Conservation (phyloP, 1,284 basidiomycete species). For the Cutaneotrichosporon sp. region DNA sequence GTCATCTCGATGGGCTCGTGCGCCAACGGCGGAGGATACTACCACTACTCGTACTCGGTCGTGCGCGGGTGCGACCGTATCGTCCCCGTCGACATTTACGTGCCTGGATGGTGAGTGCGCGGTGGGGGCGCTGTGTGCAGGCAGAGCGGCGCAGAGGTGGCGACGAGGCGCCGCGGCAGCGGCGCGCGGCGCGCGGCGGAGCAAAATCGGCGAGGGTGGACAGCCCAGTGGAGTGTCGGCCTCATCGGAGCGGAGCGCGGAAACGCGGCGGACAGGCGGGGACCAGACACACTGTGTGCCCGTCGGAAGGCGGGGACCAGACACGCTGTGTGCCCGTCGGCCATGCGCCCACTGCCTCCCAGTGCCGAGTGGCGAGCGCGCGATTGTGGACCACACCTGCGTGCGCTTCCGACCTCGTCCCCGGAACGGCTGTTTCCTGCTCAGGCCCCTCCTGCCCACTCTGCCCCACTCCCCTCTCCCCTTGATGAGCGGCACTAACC, state of each 20-base stretch:
- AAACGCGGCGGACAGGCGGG: too few species aligned
- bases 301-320: too few species aligned
- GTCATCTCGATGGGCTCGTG: slow-evolving; percentile 99
- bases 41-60: slow-evolving; percentile 96
- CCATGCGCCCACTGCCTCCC: too few species aligned
- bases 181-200: too few species aligned
- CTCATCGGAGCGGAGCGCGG: too few species aligned
- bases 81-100: slow-evolving; percentile 97
- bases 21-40: slow-evolving; percentile 98
- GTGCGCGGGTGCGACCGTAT: slow-evolving; percentile 99
- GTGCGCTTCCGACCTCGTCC: not conserved
- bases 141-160: not conserved
- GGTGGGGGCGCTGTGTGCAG: not conserved
- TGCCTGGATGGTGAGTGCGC: slow-evolving; percentile 84
- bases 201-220: too few species aligned
- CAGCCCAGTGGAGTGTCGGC: not conserved
- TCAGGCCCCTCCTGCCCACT: not conserved
- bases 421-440: not conserved
- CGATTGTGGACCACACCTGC: too few species aligned
- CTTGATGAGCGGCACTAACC: slow-evolving; percentile 7
- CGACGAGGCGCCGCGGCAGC: not conserved
- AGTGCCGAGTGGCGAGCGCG: too few species aligned
- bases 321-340: too few species aligned
- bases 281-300: too few species aligned
- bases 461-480: not conserved